Evolutionary conservation across 192 early-diverging fungal species (phyloP).

Genomic region (Phlyctochytrium planicorne): DNA sequence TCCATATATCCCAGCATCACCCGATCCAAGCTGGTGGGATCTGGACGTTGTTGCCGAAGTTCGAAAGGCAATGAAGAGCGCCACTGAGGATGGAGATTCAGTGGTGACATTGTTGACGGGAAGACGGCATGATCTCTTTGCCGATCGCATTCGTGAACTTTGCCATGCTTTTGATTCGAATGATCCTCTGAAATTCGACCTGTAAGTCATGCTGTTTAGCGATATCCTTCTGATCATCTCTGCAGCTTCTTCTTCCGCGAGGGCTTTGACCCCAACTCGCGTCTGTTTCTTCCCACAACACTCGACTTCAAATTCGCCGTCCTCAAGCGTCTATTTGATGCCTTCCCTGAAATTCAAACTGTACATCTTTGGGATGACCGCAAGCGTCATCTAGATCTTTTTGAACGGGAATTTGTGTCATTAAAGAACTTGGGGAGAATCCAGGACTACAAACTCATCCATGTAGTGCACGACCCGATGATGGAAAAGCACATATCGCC

Average conservation of each 20-base stretch:
- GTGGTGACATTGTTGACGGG: slow-evolving; percentile 45
- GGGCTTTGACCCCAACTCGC: slow-evolving; percentile 23
- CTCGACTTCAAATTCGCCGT: slow-evolving; percentile 54
- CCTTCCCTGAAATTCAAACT: slow-evolving; percentile 30
- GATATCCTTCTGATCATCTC: background rate
- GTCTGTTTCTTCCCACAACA: slow-evolving; percentile 30
- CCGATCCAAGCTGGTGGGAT: slow-evolving; percentile 46
- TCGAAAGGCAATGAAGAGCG: slow-evolving; percentile 12
- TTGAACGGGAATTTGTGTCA: slow-evolving; percentile 18
- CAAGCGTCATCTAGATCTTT: slow-evolving; percentile 40
- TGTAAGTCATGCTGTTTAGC: slow-evolving; percentile 23
- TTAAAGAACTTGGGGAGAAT: slow-evolving; percentile 6
- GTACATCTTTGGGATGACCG: slow-evolving; percentile 50
- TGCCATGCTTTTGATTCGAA: slow-evolving; percentile 8
- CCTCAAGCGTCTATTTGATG: slow-evolving; percentile 23
- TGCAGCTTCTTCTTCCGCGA: slow-evolving; percentile 41
- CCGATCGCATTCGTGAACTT: slow-evolving; percentile 38
- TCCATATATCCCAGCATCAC: slow-evolving; percentile 43
- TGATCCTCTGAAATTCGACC: slow-evolving; percentile 36
- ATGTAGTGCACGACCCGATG: slow-evolving; percentile 28
- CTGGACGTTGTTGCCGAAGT: slow-evolving; percentile 12
- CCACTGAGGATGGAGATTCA: slow-evolving; percentile 12
- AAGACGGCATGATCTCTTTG: slow-evolving; percentile 43
- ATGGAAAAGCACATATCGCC: slow-evolving; percentile 26
- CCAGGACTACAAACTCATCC: slow-evolving; percentile 17